These are phyloP conservation scores for Chamaenerion angustifolium DNA, from an alignment of 345 rosid species.

Conservation along the genomic window DNA sequence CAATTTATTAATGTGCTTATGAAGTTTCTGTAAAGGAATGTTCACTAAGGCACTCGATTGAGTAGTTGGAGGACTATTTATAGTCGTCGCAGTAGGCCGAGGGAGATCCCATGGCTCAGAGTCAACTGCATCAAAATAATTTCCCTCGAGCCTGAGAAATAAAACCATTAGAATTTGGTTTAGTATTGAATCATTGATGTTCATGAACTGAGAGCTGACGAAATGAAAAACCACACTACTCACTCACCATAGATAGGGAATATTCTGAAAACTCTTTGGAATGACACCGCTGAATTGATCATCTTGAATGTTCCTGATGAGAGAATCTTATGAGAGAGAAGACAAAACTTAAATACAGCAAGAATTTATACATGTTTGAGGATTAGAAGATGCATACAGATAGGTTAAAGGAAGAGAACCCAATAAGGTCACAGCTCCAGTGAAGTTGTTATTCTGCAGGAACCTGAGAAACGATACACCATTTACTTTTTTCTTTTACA, in stretches of 20 bases:
- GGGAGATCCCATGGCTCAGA: slow-evolving; percentile 77
- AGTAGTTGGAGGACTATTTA: slow-evolving; percentile 43
- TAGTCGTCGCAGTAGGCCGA: slow-evolving; percentile 33
- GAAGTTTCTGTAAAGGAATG: slow-evolving; percentile 25
- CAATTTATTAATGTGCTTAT: slow-evolving; percentile 29
- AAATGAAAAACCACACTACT: background rate
- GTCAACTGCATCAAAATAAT: slow-evolving; percentile 39
- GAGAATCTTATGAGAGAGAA: background rate
- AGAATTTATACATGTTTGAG: background rate
- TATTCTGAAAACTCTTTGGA: slow-evolving; percentile 65
- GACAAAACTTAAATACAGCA: background rate
- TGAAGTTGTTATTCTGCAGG: slow-evolving; percentile 68
- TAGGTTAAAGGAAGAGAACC: slow-evolving; percentile 56
- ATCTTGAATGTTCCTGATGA: slow-evolving; percentile 60
- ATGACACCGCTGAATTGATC: slow-evolving; percentile 77
- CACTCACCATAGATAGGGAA: slow-evolving; percentile 65
- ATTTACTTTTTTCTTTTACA: background rate
- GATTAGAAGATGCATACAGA: slow-evolving; percentile 36
- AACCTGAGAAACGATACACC: slow-evolving; percentile 24
- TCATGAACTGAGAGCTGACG: slow-evolving; percentile 1
- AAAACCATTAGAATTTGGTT: slow-evolving; percentile 5
- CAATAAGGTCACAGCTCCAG: slow-evolving; percentile 82
- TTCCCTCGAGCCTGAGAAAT: slow-evolving; percentile 65
- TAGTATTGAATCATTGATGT: background rate
- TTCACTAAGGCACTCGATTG: slow-evolving; percentile 66